Evolutionary conservation across 148 eudicot genomes (phyloP).

Genomic region (Rhododendron vialii): DNA sequence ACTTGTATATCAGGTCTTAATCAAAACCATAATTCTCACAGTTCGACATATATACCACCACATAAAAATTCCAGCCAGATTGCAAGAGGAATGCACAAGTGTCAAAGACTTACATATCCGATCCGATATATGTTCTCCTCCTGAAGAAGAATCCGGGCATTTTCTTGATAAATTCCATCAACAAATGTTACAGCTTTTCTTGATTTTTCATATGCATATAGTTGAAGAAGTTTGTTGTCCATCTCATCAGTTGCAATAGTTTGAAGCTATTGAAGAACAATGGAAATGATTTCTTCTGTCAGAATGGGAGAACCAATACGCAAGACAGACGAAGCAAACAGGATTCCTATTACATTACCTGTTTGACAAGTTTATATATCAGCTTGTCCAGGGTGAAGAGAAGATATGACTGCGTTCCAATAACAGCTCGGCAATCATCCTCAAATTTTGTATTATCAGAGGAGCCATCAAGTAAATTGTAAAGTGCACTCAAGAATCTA

Average conservation of each 20-base stretch:
- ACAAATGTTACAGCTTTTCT: constrained; percentile 50
- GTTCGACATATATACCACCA: neutral
- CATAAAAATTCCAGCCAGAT: neutral
- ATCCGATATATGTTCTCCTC: constrained; percentile 75
- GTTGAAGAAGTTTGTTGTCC: constrained; percentile 68
- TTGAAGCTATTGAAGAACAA: constrained; percentile 55
- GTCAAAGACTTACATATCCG: constrained; percentile 54
- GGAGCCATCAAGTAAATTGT: constrained; percentile 76
- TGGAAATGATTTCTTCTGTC: neutral
- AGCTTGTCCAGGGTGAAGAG: constrained; percentile 93
- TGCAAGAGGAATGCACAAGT: constrained; percentile 2
- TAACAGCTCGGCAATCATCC: constrained; percentile 88
- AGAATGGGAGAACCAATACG: neutral
- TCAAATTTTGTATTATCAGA: constrained; percentile 84
- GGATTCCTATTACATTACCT: constrained; percentile 34
- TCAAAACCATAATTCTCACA: neutral
- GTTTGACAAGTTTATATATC: constrained; percentile 78
- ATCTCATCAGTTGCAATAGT: constrained; percentile 63
- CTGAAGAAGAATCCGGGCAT: constrained; percentile 68
- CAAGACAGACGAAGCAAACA: neutral
- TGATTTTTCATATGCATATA: constrained; percentile 77
- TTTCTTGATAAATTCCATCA: constrained; percentile 68
- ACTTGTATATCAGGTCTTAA: constrained; percentile 12
- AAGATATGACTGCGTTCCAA: constrained; percentile 82
- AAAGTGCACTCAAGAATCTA: constrained; percentile 76